Evolutionary conservation across 192 early-diverging fungal species (phyloP), one percentile per base, ranked within the genome.

Genomic region (Backusella macrospora): DNA sequence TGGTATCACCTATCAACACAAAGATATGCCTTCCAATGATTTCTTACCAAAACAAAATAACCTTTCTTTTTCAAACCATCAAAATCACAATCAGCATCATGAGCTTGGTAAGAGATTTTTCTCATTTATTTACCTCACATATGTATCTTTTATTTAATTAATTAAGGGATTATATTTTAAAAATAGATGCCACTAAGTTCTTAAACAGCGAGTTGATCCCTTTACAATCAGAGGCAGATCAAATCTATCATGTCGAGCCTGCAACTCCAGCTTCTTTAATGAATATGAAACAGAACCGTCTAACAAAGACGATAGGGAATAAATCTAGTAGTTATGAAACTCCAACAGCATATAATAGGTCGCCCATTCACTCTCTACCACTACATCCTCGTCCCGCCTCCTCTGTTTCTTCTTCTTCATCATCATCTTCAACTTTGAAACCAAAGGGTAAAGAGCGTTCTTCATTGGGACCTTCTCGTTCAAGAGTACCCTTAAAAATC

Each of bases 191-290:
- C 13, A 26, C 38, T 6, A 45, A 7, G 12, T 45, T 45, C 21
- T 26, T 29, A 13, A 15, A 37, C 13, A 68, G 3, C 2, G 43
- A 34, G 9, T 10, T 15, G 12, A 46, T 47, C 14, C 44, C 21
- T 15, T 29, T 45, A 16, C 67, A 45, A 23, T 21, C 21, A 29
- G 13, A 26, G 5, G 16, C 23, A 47, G 14, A 47, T 29, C 13
- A 46, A 43, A 68, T 18, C 0, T 29, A 59, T 13, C 37, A 34
- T 23, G 23, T 76, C 8, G 70, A 71, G 43, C 76, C 76, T 12
- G 76, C 65, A 6, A 77, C 76, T 0, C 76, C 76, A 7, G 70
- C 76, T 3, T 77, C 76, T 39, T 38, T 77, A 38, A 77, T 77
- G 76, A 77, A 77, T 37, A 77, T 77, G 68, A 71, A 70, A 14